These are phyloP conservation scores for Achaetomiella virescens DNA, from an alignment of 495 filamentous ascomycete genomes.

Conservation along the genomic window DNA sequence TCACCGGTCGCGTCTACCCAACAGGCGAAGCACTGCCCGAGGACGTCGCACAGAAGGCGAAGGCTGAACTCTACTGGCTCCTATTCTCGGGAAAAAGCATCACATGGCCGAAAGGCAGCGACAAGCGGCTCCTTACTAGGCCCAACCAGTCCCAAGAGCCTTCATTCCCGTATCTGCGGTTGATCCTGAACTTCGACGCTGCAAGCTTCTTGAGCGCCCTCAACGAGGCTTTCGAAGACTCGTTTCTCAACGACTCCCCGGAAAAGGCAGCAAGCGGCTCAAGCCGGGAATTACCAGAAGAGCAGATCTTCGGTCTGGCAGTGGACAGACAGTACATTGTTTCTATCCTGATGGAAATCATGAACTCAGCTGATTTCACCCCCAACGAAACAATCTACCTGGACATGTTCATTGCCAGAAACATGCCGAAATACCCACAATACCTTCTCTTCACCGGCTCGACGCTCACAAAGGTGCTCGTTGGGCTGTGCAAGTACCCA, in stretches of 20 bases:
- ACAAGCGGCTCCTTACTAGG: slow-evolving; percentile 49
- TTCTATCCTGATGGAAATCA: slow-evolving; percentile 81
- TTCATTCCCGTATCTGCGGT: slow-evolving; percentile 73
- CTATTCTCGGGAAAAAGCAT: slow-evolving; percentile 77
- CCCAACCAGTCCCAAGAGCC: slow-evolving; percentile 48
- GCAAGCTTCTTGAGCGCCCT: slow-evolving; percentile 89
- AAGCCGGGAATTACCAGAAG: slow-evolving; percentile 47
- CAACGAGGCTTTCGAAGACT: slow-evolving; percentile 95
- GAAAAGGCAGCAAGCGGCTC: slow-evolving; percentile 49
- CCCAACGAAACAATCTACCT: slow-evolving; percentile 85
- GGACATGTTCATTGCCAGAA: slow-evolving; percentile 96
- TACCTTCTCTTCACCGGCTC: slow-evolving; percentile 87
- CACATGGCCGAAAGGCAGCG: slow-evolving; percentile 54
- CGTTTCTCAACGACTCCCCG: slow-evolving; percentile 75
- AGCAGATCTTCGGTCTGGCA: slow-evolving; percentile 60
- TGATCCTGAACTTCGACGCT: slow-evolving; percentile 81
- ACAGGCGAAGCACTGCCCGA: slow-evolving; percentile 70
- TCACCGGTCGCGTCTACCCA: slow-evolving; percentile 87
- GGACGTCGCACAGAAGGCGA: slow-evolving; percentile 62
- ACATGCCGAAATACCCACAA: slow-evolving; percentile 92
- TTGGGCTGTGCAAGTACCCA: slow-evolving; percentile 79
- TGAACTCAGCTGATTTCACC: slow-evolving; percentile 66
- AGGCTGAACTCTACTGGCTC: slow-evolving; percentile 84
- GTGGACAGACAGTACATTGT: slow-evolving; percentile 88
- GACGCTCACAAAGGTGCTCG: slow-evolving; percentile 71